These are phyloP conservation scores for Ramaria rubella DNA, from an alignment of 768 basidiomycete species.

Conservation along the genomic window DNA sequence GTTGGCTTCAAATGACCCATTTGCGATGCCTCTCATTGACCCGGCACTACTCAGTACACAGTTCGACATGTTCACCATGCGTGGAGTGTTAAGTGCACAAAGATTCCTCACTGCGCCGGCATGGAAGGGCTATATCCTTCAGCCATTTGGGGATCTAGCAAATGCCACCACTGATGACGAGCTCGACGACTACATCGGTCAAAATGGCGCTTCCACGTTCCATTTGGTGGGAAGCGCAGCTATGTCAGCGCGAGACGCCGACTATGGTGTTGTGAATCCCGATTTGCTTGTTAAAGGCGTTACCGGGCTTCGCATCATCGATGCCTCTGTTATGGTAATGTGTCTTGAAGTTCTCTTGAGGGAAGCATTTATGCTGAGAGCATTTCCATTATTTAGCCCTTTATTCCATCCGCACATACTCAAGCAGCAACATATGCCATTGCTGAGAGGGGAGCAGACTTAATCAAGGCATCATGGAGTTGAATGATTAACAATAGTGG, in stretches of 20 bases:
- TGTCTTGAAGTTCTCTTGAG: slow-evolving; percentile 11
- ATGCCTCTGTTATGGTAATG: slow-evolving; percentile 33
- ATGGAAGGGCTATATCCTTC: slow-evolving; percentile 26
- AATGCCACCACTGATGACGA: slow-evolving; percentile 22
- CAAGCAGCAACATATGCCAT: slow-evolving; percentile 11
- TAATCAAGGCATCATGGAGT: slow-evolving; percentile 9
- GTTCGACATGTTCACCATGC: slow-evolving; percentile 28
- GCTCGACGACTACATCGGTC: slow-evolving; percentile 22
- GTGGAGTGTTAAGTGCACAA: slow-evolving; percentile 20
- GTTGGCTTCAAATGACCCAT: slow-evolving; percentile 39
- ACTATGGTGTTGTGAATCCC: slow-evolving; percentile 32
- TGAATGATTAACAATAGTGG: no score
- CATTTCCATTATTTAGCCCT: no score
- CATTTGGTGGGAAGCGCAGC: slow-evolving; percentile 31
- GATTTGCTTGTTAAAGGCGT: slow-evolving; percentile 33
- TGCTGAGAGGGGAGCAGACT: slow-evolving; percentile 15
- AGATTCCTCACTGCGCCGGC: slow-evolving; percentile 24
- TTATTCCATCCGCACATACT: slow-evolving; percentile 11
- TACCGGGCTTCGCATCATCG: slow-evolving; percentile 34
- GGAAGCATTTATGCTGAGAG: not conserved
- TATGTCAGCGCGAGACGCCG: slow-evolving; percentile 25
- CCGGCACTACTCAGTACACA: slow-evolving; percentile 35
- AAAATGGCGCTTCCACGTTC: slow-evolving; percentile 17
- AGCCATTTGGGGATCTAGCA: slow-evolving; percentile 11
- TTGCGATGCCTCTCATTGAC: slow-evolving; percentile 43